A percentile compares a stretch with the other conserved stretches of the same genome.
These are phyloP conservation scores for Alternaria angustiovoidea DNA, from an alignment of 2,329 filamentous ascomycete genomes.

Conservation along the genomic window DNA sequence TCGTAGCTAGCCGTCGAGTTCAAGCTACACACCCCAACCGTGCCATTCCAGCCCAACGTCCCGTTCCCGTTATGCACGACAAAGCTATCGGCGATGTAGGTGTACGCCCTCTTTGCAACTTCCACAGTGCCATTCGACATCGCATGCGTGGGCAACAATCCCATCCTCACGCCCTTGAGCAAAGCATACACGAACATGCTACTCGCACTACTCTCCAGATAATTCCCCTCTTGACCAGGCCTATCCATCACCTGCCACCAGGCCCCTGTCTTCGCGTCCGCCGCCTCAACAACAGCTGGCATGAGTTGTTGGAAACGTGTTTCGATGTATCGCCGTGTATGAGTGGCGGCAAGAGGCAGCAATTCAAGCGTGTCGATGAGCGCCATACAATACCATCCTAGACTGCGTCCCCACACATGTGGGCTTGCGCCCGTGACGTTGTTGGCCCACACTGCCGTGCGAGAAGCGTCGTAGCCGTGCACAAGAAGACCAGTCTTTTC, in stretches of 20 bases:
- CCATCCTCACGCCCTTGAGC: constrained; percentile 53
- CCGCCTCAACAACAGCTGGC: constrained; percentile 50
- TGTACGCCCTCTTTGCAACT: constrained; percentile 42
- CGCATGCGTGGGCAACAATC: constrained; percentile 31
- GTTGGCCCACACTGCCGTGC: constrained; percentile 62
- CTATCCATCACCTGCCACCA: constrained; percentile 67
- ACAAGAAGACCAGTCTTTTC: constrained; percentile 55
- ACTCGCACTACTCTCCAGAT: constrained; percentile 66
- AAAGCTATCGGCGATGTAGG: constrained; percentile 30
- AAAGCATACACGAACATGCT: constrained; percentile 66
- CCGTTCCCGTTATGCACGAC: constrained; percentile 31
- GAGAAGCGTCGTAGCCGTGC: constrained; percentile 64
- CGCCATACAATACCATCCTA: constrained; percentile 64
- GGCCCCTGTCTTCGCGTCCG: constrained; percentile 48
- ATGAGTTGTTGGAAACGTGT: constrained; percentile 12
- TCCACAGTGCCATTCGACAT: neutral
- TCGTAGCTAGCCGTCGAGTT: constrained; percentile 34
- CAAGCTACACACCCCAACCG: constrained; percentile 38
- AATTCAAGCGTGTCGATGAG: constrained; percentile 60
- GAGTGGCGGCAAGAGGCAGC: constrained; percentile 21
- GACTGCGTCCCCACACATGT: constrained; percentile 62
- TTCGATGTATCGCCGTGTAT: neutral
- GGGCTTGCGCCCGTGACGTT: constrained; percentile 60
- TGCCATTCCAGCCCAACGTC: constrained; percentile 46
- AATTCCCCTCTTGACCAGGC: constrained; percentile 61